Conservation (phyloP, 768 basidiomycete genomes). For the Nidularia sp. region DNA sequence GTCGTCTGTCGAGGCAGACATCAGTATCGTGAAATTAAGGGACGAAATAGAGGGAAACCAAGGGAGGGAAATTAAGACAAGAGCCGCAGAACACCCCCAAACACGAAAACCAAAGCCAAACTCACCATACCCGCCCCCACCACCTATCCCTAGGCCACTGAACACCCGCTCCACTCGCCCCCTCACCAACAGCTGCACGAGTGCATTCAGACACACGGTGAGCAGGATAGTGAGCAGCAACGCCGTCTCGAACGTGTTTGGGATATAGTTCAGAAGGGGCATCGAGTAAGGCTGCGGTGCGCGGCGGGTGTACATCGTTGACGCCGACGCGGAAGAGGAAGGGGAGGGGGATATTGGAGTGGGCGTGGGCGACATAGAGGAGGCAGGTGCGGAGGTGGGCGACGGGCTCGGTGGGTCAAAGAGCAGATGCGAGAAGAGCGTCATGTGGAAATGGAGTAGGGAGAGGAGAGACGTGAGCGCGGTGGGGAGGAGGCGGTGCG, state of each 20-base stretch:
- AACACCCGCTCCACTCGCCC: conserved; percentile 57
- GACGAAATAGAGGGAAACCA: neutral
- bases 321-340: neutral
- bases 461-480: conserved; percentile 54
- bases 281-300: conserved; percentile 27
- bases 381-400: conserved; percentile 6
- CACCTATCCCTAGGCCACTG: conserved; percentile 42
- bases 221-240: conserved; percentile 54
- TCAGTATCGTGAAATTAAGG: neutral
- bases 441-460: conserved; percentile 64
- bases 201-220: conserved; percentile 54
- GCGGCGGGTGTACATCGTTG: neutral
- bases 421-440: conserved; percentile 38
- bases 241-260: conserved; percentile 66
- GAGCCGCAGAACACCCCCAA: too few species aligned
- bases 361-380: conserved; percentile 6
- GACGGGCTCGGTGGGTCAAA: conserved; percentile 3
- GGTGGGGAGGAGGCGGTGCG: conserved; percentile 70
- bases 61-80: too few species aligned
- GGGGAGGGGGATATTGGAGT: neutral
- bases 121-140: neutral
- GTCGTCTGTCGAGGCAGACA: neutral
- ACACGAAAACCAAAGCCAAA: too few species aligned
- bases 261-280: conserved; percentile 71
- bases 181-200: conserved; percentile 64